Percentiles rank a stretch among this genome's conserved stretches.
phyloP scores from a whole-genome alignment of 1,284 basidiomycete species.

The Ceratobasidium papillatum region DNA sequence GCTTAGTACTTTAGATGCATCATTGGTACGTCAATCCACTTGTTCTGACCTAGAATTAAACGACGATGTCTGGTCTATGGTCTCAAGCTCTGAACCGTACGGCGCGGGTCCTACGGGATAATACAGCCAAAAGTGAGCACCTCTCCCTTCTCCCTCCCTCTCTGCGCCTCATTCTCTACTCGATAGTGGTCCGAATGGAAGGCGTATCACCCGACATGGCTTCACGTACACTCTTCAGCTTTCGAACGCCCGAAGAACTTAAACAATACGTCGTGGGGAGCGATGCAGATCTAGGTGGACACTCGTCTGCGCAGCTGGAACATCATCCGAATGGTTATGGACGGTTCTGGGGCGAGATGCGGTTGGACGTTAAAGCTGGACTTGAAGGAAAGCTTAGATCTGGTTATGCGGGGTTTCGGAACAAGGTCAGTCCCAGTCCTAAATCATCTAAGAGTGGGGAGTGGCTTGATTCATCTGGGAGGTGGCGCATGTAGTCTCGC shows the following conservation, averaged over 20 bases:
- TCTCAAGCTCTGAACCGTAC: slow-evolving; percentile 32
- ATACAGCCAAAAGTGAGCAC: slow-evolving; percentile 23
- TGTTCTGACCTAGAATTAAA: not conserved
- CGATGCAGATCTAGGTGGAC: slow-evolving; percentile 86
- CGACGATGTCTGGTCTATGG: slow-evolving; percentile 30
- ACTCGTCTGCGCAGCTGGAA: slow-evolving; percentile 75
- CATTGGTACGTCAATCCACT: slow-evolving; percentile 8
- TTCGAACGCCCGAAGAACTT: slow-evolving; percentile 68
- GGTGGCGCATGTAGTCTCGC: slow-evolving; percentile 48
- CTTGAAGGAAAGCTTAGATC: slow-evolving; percentile 69
- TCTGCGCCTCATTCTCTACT: not conserved
- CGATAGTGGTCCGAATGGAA: slow-evolving; percentile 61
- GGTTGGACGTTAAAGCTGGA: slow-evolving; percentile 67
- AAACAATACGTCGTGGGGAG: slow-evolving; percentile 75
- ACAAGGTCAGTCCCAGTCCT: slow-evolving; percentile 62
- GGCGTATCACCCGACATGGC: slow-evolving; percentile 68
- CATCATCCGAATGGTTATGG: slow-evolving; percentile 67
- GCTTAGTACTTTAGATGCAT: not conserved
- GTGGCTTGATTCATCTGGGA: not conserved
- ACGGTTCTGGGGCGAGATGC: slow-evolving; percentile 80
- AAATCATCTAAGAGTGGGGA: not conserved
- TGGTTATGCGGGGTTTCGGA: slow-evolving; percentile 87
- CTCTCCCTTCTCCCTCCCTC: not conserved
- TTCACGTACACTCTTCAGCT: slow-evolving; percentile 68
- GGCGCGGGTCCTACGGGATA: slow-evolving; percentile 30